Percentiles rank a stretch among this genome's conserved stretches.
These are phyloP conservation scores for Ascobolus immersus DNA, from an alignment of 495 filamentous ascomycete species.

Conservation along the genomic window DNA sequence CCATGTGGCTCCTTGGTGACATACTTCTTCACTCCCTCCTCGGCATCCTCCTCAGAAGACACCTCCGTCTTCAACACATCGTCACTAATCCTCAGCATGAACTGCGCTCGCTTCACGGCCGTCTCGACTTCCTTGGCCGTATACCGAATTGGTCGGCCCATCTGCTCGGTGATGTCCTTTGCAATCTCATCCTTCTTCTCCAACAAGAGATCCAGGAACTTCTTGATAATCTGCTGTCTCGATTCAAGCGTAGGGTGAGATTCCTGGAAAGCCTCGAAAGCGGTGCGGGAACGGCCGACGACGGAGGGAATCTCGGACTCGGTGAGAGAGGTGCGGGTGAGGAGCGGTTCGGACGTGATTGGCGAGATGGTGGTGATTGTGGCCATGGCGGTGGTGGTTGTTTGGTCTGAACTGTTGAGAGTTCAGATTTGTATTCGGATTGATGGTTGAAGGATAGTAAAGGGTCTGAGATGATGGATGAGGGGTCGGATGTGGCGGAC, in stretches of 20 bases:
- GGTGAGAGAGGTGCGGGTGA: conserved; percentile 46
- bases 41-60: too few relatives aligned
- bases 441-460: neutral
- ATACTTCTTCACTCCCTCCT: conserved; percentile 68
- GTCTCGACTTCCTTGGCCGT: conserved; percentile 57
- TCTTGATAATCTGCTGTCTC: conserved; percentile 50
- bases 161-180: conserved; percentile 66
- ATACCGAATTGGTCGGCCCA: conserved; percentile 78
- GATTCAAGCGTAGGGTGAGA: conserved; percentile 32
- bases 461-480: neutral
- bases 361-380: conserved; percentile 73
- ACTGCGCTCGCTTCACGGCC: conserved; percentile 53
- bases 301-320: conserved; percentile 38
- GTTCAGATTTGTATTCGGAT: too few relatives aligned
- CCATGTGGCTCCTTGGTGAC: conserved; percentile 71
- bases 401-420: neutral
- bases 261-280: conserved; percentile 44
- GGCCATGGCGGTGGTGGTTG: conserved; percentile 44
- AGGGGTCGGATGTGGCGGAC: neutral
- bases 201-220: conserved; percentile 40
- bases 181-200: conserved; percentile 57
- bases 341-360: conserved; percentile 49
- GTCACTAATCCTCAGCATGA: conserved; percentile 52
- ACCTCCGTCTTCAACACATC: conserved; percentile 52
- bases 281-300: conserved; percentile 36